phyloP scores from a whole-genome alignment of 2,329 filamentous ascomycete genomes.

The Monascus ruber region DNA sequence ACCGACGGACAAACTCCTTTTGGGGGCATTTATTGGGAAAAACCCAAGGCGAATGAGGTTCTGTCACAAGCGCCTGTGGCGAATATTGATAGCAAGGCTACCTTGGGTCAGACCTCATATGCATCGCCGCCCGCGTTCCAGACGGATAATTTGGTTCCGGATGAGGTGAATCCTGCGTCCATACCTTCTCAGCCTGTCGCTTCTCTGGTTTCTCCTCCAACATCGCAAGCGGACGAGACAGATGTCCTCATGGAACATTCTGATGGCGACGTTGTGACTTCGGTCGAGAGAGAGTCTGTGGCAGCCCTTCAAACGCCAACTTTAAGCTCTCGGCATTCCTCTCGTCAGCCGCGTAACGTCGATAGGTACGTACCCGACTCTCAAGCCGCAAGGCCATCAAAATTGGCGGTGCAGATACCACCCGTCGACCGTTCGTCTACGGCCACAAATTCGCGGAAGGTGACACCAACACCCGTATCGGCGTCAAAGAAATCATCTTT shows the following conservation, averaged over 20 bases:
- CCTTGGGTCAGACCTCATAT: constrained; percentile 19
- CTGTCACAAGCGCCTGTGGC: constrained; percentile 7
- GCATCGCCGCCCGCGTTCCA: constrained; percentile 28
- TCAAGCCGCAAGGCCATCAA: constrained; percentile 12
- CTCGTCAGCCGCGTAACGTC: constrained; percentile 31
- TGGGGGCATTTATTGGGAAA: neutral
- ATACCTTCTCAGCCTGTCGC: constrained; percentile 21
- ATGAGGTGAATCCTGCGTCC: constrained; percentile 15
- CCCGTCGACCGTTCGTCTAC: constrained; percentile 14
- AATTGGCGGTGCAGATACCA: constrained; percentile 13
- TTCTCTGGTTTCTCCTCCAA: constrained; percentile 34
- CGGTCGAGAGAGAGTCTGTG: constrained; percentile 19
- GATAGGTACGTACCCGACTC: constrained; percentile 29
- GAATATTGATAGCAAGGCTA: constrained; percentile 9
- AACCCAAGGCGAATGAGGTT: constrained; percentile 3
- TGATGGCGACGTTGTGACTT: constrained; percentile 16
- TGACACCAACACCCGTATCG: constrained; percentile 17
- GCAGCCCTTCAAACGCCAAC: constrained; percentile 24
- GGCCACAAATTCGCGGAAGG: constrained; percentile 10
- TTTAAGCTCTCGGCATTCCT: constrained; percentile 33
- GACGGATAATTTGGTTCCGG: constrained; percentile 19
- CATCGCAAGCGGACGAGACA: constrained; percentile 31
- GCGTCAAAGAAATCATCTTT: constrained; percentile 22
- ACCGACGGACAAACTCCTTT: constrained; percentile 1
- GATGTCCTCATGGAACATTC: constrained; percentile 17